Conservation (phyloP, 768 basidiomycete genomes). For the Atractiella rhizophila region DNA sequence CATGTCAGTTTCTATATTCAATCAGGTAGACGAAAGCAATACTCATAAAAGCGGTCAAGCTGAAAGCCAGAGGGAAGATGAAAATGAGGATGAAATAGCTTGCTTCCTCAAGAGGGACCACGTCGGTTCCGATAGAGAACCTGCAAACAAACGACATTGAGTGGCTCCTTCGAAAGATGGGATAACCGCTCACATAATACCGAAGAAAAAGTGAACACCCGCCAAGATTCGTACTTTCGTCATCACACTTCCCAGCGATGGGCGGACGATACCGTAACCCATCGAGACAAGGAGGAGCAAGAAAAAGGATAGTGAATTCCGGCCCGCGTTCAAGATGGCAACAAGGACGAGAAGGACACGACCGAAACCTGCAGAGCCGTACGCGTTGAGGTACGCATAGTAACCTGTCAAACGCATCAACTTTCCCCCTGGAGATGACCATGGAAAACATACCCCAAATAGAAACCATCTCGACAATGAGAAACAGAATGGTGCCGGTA, state of each 20-base stretch:
- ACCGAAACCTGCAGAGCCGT: conserved; percentile 34
- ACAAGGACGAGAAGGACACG: conserved; percentile 86
- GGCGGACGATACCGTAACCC: conserved; percentile 73
- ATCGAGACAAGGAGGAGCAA: conserved; percentile 76
- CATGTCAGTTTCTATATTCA: not conserved
- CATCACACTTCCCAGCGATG: conserved; percentile 66
- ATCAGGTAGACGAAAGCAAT: conserved; percentile 11
- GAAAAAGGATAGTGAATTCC: conserved; percentile 70
- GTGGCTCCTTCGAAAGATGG: not conserved
- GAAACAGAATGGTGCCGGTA: conserved; percentile 56
- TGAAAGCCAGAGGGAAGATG: conserved; percentile 80
- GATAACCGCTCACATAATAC: conserved; percentile 36
- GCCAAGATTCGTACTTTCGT: conserved; percentile 55
- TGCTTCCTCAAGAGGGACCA: conserved; percentile 71
- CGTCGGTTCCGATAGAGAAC: conserved; percentile 83
- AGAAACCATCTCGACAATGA: conserved; percentile 82
- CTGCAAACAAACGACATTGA: conserved; percentile 24
- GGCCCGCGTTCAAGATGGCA: conserved; percentile 77
- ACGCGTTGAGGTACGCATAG: conserved; percentile 66
- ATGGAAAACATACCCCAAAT: no score
- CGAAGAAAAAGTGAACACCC: conserved; percentile 69
- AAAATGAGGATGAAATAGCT: conserved; percentile 58
- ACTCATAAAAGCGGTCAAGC: conserved; percentile 85
- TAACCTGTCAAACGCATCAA: no score
- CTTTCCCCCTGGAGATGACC: no score